Base-by-base conservation (phyloP, 306 rosid species). In the Glycine soja region DNA sequence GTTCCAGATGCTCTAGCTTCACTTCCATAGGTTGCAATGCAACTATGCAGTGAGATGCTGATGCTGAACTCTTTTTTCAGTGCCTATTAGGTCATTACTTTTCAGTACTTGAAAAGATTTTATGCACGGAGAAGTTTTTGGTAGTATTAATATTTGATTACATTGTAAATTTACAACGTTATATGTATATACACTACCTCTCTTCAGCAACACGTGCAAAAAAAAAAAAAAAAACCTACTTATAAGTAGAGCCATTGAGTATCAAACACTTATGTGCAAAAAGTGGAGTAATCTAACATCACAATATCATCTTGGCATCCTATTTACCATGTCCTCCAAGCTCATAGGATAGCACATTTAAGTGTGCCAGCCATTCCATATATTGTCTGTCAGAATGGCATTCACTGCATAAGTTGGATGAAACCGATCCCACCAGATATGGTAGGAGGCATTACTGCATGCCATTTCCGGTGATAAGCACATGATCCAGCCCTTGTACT, bases 351-450 rank as follows among this genome's bases (percentile, higher is more conserved):
- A 87, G 71, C 97, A 95, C 92, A 89, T 90, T 72, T 83, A 82
- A 6, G 97, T 69, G 75, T 93, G 97, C 51, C 16, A 81, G 62
- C 94, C 89, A 81, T 89, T 85, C 97, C 97, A 95, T 68, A 95
- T 82, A 66, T 95, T 93, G 65, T 88, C 96, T 38, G 93, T 94
- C 54, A 95, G 88, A 75, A 95, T 93, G n/a, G 87, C 86, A 77
- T 95, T 95, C 76, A 93, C 97, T 5, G 87, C 86, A 82, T 89
- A 92, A n/a, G 94, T 93, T 76, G 99, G 99, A 83, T 93, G 99
- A 75, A 93, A 93, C 83, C 93, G 97, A 76, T 93, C 97, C 98
- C 97, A 95, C 98, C 99, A 95, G 74, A 95, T 86, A 78, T 95
- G 83, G 65, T 77, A 81, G 65, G 97, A 91, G 81, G 98, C 97